These are phyloP conservation scores for Rhazya stricta DNA, from an alignment of 257 asterid species.

Conservation along the genomic window DNA sequence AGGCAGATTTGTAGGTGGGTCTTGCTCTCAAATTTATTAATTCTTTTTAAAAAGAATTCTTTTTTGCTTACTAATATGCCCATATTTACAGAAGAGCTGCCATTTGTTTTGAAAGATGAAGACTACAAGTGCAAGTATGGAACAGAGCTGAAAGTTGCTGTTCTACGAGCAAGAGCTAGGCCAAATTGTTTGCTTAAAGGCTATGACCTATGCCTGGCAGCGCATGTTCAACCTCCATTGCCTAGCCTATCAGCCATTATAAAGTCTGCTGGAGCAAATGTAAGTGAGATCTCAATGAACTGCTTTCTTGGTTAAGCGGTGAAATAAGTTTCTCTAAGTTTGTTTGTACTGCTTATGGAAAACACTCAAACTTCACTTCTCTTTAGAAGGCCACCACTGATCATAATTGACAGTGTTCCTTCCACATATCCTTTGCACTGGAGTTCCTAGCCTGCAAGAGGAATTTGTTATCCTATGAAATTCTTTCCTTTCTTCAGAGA, in stretches of 20 bases:
- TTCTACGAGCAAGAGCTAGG: conserved; percentile 49
- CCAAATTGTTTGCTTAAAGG: conserved; percentile 65
- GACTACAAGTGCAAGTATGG: conserved; percentile 50
- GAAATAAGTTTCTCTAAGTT: neutral
- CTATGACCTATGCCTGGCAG: conserved; percentile 60
- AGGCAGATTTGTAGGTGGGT: conserved; percentile 66
- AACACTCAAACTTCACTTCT: neutral
- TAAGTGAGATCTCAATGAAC: conserved; percentile 31
- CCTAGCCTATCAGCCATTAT: conserved; percentile 54
- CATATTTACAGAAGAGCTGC: conserved; percentile 57
- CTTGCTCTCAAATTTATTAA: conserved; percentile 1
- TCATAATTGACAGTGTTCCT: neutral
- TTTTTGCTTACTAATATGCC: conserved; percentile 11
- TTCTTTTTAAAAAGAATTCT: neutral
- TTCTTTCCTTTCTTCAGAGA: neutral
- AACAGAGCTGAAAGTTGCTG: conserved; percentile 56
- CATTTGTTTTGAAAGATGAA: conserved; percentile 64
- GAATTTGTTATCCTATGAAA: neutral
- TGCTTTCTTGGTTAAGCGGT: neutral
- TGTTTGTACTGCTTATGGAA: neutral
- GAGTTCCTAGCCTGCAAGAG: neutral
- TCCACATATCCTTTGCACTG: neutral
- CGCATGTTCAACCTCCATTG: conserved; percentile 66
- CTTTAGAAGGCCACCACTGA: neutral
- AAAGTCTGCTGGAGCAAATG: conserved; percentile 80